Percentiles rank a stretch among this genome's conserved stretches.
Conservation (phyloP, 1,284 basidiomycete species). For the Tilletiopsis washingtonensis region DNA sequence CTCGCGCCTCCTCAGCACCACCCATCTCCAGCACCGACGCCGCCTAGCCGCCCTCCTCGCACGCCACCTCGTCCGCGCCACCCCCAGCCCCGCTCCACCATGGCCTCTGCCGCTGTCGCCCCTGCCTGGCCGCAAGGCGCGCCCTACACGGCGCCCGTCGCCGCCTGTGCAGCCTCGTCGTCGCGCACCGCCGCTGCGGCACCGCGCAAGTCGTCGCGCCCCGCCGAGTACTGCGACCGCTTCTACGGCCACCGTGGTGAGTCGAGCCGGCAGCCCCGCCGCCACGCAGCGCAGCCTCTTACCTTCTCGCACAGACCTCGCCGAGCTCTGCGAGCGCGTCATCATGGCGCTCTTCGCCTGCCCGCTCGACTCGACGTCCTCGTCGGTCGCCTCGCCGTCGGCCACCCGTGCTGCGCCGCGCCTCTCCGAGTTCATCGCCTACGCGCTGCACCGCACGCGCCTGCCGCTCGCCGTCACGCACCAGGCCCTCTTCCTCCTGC, state of each 20-base stretch:
- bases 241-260: conserved; percentile 37
- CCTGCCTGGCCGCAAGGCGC: too few species aligned
- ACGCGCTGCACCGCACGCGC: conserved; percentile 45
- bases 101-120: too few species aligned
- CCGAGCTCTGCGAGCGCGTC: conserved; percentile 38
- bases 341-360: conserved; percentile 40
- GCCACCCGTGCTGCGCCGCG: conserved; percentile 22
- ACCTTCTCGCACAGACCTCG: conserved; percentile 12
- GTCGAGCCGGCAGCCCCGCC: not conserved
- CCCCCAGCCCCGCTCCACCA: too few species aligned
- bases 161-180: too few species aligned
- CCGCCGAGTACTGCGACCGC: conserved; percentile 17
- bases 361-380: conserved; percentile 38
- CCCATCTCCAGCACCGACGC: too few species aligned
- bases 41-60: too few species aligned
- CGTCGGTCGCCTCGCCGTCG: conserved; percentile 16
- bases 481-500: conserved; percentile 41
- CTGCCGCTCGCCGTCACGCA: conserved; percentile 42
- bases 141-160: too few species aligned
- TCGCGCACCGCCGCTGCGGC: too few species aligned
- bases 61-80: too few species aligned
- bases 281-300: not conserved
- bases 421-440: conserved; percentile 46
- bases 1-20: too few species aligned
- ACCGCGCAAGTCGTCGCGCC: not conserved